Percentiles rank a stretch among this genome's conserved stretches.
Conservation (phyloP, 2,329 filamentous ascomycete genomes). For the Tolypocladium ovalisporum region DNA sequence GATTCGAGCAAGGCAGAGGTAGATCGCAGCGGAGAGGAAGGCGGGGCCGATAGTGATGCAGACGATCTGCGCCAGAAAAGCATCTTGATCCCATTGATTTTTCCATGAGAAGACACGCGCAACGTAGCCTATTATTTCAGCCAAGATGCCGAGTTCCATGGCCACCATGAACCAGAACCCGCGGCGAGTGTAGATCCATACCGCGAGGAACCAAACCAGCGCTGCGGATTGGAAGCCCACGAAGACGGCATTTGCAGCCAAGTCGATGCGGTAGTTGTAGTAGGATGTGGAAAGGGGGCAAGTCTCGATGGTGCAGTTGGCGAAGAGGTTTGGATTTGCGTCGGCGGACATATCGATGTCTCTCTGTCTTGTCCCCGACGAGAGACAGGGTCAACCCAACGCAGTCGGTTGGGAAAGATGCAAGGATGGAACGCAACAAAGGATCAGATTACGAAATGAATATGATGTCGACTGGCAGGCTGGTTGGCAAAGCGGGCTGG, state of each 20-base stretch:
- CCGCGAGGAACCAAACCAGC: neutral
- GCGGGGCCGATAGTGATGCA: neutral
- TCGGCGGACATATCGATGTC: neutral
- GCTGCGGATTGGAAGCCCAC: neutral
- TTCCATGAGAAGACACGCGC: neutral
- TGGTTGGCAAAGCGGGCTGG: neutral
- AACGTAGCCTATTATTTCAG: neutral
- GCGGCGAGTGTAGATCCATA: neutral
- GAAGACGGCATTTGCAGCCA: neutral
- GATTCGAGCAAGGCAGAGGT: neutral
- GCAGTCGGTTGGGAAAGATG: neutral
- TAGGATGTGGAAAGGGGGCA: neutral
- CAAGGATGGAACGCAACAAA: neutral
- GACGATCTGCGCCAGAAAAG: neutral
- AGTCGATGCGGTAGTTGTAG: neutral
- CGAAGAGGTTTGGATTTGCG: neutral
- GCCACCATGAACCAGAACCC: neutral
- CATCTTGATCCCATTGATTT: neutral
- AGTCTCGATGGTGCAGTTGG: neutral
- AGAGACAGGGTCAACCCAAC: neutral
- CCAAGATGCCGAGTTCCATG: neutral
- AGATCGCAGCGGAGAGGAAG: neutral
- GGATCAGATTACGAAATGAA: neutral
- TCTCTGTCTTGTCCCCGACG: neutral
- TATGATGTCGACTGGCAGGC: neutral